Conservation (phyloP, 1,139 yeast species). For the Zygosaccharomyces sapae region DNA sequence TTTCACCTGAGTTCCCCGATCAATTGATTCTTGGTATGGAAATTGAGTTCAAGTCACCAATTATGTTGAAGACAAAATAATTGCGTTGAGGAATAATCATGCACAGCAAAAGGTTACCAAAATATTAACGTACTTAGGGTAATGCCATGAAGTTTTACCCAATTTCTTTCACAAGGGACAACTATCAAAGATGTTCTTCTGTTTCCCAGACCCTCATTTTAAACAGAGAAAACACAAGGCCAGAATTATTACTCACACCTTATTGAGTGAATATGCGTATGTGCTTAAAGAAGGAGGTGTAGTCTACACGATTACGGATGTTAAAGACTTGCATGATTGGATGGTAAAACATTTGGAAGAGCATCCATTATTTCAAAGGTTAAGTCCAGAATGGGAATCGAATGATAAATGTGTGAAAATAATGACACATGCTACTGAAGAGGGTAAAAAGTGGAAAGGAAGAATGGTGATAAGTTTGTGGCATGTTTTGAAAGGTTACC, state of each 20-base stretch:
- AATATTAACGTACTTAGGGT: slow-evolving; percentile 89
- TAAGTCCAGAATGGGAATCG: slow-evolving; percentile 73
- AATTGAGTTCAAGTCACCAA: slow-evolving; percentile 96
- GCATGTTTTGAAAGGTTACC: slow-evolving; percentile 84
- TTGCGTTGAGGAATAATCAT: slow-evolving; percentile 62
- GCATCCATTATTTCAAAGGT: slow-evolving; percentile 86
- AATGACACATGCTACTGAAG: slow-evolving; percentile 92
- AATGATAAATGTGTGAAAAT: slow-evolving; percentile 76
- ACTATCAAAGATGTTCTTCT: slow-evolving; percentile 86
- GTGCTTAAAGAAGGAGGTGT: slow-evolving; percentile 84
- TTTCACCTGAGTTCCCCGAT: slow-evolving; percentile 73
- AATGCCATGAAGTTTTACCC: slow-evolving; percentile 97
- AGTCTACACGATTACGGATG: slow-evolving; percentile 93
- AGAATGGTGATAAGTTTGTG: slow-evolving; percentile 77
- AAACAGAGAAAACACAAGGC: slow-evolving; percentile 97
- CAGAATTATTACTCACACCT: slow-evolving; percentile 83
- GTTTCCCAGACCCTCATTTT: slow-evolving; percentile 99
- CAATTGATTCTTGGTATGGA: slow-evolving; percentile 88
- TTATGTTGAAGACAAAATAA: slow-evolving; percentile 90
- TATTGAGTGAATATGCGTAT: slow-evolving; percentile 87
- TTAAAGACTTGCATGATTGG: slow-evolving; percentile 89
- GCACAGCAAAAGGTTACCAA: slow-evolving; percentile 48
- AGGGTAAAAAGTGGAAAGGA: slow-evolving; percentile 92
- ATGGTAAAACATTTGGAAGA: slow-evolving; percentile 88
- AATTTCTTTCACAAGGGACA: slow-evolving; percentile 82